Base-by-base conservation (phyloP, 2,329 filamentous ascomycete genomes). In the Aaosphaeria pasadenensis region DNA sequence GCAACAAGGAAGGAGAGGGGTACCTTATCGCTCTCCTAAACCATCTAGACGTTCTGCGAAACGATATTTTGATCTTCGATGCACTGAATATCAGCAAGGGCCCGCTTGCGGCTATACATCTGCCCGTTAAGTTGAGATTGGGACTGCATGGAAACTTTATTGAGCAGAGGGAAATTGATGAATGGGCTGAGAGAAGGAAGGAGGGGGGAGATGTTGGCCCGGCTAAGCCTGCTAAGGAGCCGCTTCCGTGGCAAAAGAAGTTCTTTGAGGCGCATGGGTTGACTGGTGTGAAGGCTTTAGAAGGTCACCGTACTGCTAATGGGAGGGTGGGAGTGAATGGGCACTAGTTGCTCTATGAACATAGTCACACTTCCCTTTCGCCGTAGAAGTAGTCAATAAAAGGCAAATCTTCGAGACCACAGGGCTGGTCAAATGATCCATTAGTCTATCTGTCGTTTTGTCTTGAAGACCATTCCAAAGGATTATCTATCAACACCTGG, bases 1-100 rank as follows among this genome's bases (percentile, higher is more conserved):
- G 66, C 17, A 70, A 64, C 0, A 62, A 47, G 1, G 77, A 81
- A 53, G 78, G 77, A 0, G 76, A 81, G 45, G 78, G 78, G 1
- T 80, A 78, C 52, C 43, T 67, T 2, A 71, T 79, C 32, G 74
- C 74, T 17, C 40, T 73, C 67, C 13, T 78, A 69, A 61, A 68
- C 72, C 53, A 71, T 70, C 46, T 67, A 9, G 63, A 66, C 43
- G 73, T 76, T 9, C 55, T 72, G 39, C 56, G 70, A 38, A 71
- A 70, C 13, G 71, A 74, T 41, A 59, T 74, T 6, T 52, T 73
- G 5, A 66, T 77, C 4, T 62, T 78, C 45, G 72, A 76, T 47
- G 74, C 74, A 5, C 55, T 48, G 48, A 57, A 72, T 11, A 60
- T 76, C 13, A 57, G 56, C 4, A 66, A 67, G 30, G 64, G 63